A percentile compares a stretch with the other conserved stretches of the same genome.
phyloP scores from a whole-genome alignment of 1,284 basidiomycete species.

The Apiotrichum brassicae region DNA sequence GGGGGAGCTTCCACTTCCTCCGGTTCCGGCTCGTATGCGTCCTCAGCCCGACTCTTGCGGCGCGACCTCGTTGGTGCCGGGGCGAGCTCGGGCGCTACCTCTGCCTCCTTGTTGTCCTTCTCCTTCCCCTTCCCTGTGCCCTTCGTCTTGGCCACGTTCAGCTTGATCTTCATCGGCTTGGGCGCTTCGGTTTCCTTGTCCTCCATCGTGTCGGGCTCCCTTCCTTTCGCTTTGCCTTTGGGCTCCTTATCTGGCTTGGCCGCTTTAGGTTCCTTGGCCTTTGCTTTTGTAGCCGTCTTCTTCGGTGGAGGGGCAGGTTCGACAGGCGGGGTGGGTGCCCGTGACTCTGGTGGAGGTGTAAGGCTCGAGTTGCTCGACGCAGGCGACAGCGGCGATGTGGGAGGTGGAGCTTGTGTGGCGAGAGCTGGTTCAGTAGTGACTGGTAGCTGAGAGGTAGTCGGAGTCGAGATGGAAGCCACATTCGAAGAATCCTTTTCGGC shows the following conservation, averaged over 20 bases:
- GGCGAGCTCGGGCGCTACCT: no score
- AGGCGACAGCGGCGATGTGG: no score
- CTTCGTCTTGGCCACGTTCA: neutral
- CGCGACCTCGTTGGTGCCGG: neutral
- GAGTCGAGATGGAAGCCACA: no score
- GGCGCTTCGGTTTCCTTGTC: neutral
- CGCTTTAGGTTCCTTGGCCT: neutral
- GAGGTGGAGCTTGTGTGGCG: no score
- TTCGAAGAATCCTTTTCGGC: no score
- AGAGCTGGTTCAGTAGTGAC: no score
- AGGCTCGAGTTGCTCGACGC: neutral
- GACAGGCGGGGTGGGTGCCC: neutral
- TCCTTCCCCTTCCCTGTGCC: neutral
- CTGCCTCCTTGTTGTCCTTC: neutral
- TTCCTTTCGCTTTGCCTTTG: neutral
- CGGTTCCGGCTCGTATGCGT: neutral
- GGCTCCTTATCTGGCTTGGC: neutral
- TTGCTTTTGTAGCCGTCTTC: neutral
- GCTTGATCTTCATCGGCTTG: constrained; percentile 3
- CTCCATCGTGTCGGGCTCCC: neutral
- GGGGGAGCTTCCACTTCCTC: neutral
- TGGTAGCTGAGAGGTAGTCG: no score
- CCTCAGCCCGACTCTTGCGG: neutral
- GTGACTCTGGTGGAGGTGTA: neutral
- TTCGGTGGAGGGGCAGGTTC: neutral